Base-by-base conservation (phyloP, 768 basidiomycete species). In the Trametes meyenii region DNA sequence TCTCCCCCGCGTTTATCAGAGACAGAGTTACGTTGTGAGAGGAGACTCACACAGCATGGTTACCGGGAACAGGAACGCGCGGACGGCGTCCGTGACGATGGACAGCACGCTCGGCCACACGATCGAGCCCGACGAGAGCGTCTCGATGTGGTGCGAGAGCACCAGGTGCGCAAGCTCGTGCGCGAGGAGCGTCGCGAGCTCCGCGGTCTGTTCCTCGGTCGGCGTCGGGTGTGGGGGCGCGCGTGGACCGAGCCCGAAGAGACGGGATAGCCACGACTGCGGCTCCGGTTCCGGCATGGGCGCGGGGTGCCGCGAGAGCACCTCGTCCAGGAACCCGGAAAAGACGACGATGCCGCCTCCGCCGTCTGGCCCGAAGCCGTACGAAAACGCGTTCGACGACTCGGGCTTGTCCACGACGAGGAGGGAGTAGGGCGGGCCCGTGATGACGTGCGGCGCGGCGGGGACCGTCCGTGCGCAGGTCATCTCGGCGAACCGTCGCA, bases 91-190 rank as follows among this genome's bases (percentile, higher is more conserved):
- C 19, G 90, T 79, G 14, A 84, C 65, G 64, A 98, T 87, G 1
- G 91, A 90, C 45, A 93, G 74, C 14, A 91, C 78, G 29, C 88
- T 89, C 0, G 95, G 95, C 40, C 94, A 79, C 46, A 96, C 83
- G 65, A 98, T 85, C 5, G 88, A 88, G 21, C 83, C 84, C 14
- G 90, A 90, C 0, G 93, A 94, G n/a, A 97, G 76, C 2, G 93
- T 90, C 75, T 97, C 94, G 43, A 97, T 79, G 73, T 97, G 95
- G 71, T 97, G 95, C 0, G 91, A 88, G 1, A 97, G 81, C 42
- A 98, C 76, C 26, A 99, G 80, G 77, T 99, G 97, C 0, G 95
- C 84, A 57, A 98, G 83, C 73, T 99, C 97, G 71, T 99, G 97
- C 1, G 95, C 88, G 4, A 99, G 82, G 1, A 99, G 83, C 58